Conservation (phyloP, 345 rosid genomes). For the Rhizophora mangle region DNA sequence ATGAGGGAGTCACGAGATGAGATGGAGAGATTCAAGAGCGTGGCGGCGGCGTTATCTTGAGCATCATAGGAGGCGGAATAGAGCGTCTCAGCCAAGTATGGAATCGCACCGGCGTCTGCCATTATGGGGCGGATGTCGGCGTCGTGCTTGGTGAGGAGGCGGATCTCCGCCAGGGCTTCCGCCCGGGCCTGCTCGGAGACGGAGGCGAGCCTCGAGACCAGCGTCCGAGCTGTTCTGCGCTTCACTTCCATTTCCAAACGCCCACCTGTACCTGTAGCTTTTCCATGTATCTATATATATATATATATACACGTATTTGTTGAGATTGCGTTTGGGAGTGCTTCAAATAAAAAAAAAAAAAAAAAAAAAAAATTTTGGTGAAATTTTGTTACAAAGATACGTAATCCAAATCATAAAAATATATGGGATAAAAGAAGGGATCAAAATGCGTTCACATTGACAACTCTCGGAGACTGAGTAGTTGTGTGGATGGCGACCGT, state of each 20-base stretch:
- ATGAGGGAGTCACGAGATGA: slow-evolving; percentile 60
- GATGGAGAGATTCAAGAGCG: slow-evolving; percentile 81
- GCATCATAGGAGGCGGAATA: slow-evolving; percentile 55
- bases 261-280: neutral
- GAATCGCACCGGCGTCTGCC: slow-evolving; percentile 80
- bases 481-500: too few relatives aligned
- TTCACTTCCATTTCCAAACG: slow-evolving; percentile 55
- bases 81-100: slow-evolving; percentile 74
- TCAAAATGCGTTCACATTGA: too few relatives aligned
- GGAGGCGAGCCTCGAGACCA: slow-evolving; percentile 70
- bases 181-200: slow-evolving; percentile 74
- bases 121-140: slow-evolving; percentile 57
- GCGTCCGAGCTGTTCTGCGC: slow-evolving; percentile 52
- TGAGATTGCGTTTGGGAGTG: too few relatives aligned
- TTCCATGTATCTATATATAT: neutral
- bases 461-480: too few relatives aligned
- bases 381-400: too few relatives aligned
- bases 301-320: too few relatives aligned
- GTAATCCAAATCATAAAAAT: too few relatives aligned
- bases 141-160: slow-evolving; percentile 75
- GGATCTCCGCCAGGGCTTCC: slow-evolving; percentile 69
- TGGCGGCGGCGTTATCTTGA: slow-evolving; percentile 87
- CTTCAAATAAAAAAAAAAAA: too few relatives aligned
- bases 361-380: too few relatives aligned
- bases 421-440: too few relatives aligned